These are phyloP conservation scores for Medicago ruthenica DNA, from an alignment of 306 rosid species.

Conservation along the genomic window DNA sequence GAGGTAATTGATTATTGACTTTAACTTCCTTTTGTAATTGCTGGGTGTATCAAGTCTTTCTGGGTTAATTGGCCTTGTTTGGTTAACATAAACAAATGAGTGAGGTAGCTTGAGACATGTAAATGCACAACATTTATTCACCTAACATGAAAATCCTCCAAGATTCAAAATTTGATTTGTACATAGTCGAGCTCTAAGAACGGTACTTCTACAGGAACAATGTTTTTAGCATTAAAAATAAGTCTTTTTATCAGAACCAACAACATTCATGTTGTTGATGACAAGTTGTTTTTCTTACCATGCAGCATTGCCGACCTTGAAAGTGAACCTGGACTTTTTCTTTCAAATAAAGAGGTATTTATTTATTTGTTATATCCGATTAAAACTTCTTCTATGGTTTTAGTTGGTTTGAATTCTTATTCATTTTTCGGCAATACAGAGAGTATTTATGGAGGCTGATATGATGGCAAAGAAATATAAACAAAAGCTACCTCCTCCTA, in stretches of 20 bases:
- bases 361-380: constrained; percentile 19
- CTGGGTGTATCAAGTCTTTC: constrained; percentile 30
- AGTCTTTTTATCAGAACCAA: background rate
- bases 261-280: constrained; percentile 3
- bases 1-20: constrained; percentile 61
- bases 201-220: background rate
- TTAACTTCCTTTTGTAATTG: constrained; percentile 27
- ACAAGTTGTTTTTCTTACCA: constrained; percentile 42
- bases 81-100: background rate
- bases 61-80: background rate
- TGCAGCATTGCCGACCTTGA: constrained; percentile 93
- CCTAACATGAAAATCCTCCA: too few species aligned
- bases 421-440: constrained; percentile 46
- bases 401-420: constrained; percentile 21
- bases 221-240: background rate
- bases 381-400: constrained; percentile 25
- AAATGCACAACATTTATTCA: too few species aligned
- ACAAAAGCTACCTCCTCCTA: constrained; percentile 62
- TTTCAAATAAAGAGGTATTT: constrained; percentile 74
- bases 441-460: constrained; percentile 76
- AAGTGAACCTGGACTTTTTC: constrained; percentile 87
- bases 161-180: too few species aligned
- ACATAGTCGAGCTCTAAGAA: background rate
- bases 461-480: constrained; percentile 81
- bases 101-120: background rate